These are phyloP conservation scores for Articulospora tetracladia DNA, from an alignment of 495 filamentous ascomycete species.

Conservation along the genomic window DNA sequence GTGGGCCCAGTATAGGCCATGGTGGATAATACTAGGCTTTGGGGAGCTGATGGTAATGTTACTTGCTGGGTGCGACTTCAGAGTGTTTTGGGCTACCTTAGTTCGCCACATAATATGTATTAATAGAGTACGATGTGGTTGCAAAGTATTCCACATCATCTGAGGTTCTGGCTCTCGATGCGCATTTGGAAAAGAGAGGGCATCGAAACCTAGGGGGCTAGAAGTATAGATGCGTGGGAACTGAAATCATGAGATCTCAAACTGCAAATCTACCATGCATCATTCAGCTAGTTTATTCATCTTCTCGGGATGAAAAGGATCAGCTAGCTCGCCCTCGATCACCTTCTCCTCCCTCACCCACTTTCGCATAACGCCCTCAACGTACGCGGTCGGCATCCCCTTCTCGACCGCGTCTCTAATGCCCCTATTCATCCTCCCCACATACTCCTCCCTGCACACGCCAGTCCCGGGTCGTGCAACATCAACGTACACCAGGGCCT, in stretches of 20 bases:
- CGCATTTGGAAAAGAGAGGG: no score
- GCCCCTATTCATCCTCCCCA: slow-evolving; percentile 19
- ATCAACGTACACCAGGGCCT: slow-evolving; percentile 21
- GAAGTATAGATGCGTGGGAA: no score
- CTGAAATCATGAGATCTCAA: background rate
- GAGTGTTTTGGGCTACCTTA: no score
- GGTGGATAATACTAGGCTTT: no score
- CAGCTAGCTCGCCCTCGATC: background rate
- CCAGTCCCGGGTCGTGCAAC: background rate
- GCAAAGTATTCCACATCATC: no score
- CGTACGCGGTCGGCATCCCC: slow-evolving; percentile 14
- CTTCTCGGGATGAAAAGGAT: slow-evolving; percentile 16
- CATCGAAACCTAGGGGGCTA: no score
- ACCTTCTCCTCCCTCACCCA: slow-evolving; percentile 13
- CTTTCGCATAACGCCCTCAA: slow-evolving; percentile 14
- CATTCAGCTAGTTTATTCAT: background rate
- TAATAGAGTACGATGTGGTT: no score
- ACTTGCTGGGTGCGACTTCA: no score
- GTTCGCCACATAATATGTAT: no score
- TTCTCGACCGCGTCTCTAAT: slow-evolving; percentile 15
- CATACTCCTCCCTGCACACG: slow-evolving; percentile 16
- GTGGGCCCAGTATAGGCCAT: no score
- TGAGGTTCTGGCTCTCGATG: no score
- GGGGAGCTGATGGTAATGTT: no score
- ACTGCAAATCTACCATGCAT: background rate